These are phyloP conservation scores for Globisporangium radiosum DNA, from an alignment of 352 stramenopile genomes.

Conservation along the genomic window DNA sequence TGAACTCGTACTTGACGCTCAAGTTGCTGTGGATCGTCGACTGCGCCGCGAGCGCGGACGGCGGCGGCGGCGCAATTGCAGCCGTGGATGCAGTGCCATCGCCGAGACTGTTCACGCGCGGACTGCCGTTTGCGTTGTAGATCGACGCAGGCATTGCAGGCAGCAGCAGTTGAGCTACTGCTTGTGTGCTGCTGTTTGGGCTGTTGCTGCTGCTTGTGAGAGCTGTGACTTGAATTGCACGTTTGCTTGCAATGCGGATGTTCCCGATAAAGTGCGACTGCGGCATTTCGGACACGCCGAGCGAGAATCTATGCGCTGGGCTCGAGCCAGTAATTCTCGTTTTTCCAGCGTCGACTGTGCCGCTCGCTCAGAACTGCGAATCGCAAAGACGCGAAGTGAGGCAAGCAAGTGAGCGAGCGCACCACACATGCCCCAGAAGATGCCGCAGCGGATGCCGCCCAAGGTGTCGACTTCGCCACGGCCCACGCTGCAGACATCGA, in stretches of 20 bases:
- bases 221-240: neutral
- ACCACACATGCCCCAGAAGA: conserved; percentile 1
- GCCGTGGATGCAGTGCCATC: neutral
- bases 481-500: neutral
- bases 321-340: neutral
- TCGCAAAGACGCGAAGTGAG: neutral
- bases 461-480: neutral
- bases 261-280: neutral
- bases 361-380: neutral
- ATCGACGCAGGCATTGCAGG: conserved; percentile 10
- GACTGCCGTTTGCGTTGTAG: conserved; percentile 6
- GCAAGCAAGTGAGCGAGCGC: neutral
- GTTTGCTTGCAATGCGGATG: neutral
- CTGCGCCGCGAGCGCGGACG: neutral
- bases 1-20: conserved; percentile 55
- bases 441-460: conserved; percentile 1
- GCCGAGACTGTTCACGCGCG: neutral
- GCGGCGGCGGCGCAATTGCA: neutral
- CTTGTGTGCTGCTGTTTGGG: neutral
- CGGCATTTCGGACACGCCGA: neutral
- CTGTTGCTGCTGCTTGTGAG: neutral
- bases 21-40: conserved; percentile 48
- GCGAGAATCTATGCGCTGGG: neutral
- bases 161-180: neutral
- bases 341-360: neutral